Conservation (phyloP, 768 basidiomycete genomes). For the Cubamyces lactineus region DNA sequence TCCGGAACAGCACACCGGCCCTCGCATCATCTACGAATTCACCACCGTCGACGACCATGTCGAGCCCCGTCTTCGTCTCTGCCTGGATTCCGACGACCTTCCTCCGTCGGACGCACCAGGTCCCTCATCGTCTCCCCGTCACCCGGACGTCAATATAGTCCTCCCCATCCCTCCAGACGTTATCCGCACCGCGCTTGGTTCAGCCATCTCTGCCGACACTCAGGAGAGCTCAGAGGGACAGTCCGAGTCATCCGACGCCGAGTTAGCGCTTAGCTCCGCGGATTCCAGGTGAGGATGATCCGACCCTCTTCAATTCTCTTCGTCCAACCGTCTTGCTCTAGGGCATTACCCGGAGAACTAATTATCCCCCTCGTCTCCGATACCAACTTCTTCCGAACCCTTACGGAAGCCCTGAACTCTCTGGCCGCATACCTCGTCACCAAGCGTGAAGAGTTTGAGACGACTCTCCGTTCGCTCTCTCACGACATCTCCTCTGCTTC, state of each 20-base stretch:
- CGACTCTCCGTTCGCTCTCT: conserved; percentile 53
- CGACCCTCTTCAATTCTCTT: conserved; percentile 15
- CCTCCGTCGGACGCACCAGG: neutral
- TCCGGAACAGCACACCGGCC: neutral
- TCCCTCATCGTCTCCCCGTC: neutral
- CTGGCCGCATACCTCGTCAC: conserved; percentile 53
- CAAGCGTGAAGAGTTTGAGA: conserved; percentile 54
- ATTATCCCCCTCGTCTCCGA: conserved; percentile 84
- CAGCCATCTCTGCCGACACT: neutral
- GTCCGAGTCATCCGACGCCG: neutral
- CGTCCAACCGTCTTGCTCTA: conserved; percentile 6
- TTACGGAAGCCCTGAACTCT: conserved; percentile 61
- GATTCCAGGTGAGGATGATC: conserved; percentile 1
- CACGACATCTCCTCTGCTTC: conserved; percentile 38
- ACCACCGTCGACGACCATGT: conserved; percentile 48
- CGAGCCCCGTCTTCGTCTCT: conserved; percentile 62
- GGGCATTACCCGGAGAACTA: conserved; percentile 46
- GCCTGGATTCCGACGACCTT: conserved; percentile 35
- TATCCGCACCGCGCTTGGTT: neutral
- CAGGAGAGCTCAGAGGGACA: neutral
- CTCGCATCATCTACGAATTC: conserved; percentile 61
- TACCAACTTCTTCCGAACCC: conserved; percentile 75
- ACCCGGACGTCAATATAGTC: neutral
- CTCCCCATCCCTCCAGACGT: conserved; percentile 10
- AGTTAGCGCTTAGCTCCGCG: neutral